These are phyloP conservation scores for Scheffersomyces illinoinensis DNA, from an alignment of 1,139 yeast species.

Conservation along the genomic window DNA sequence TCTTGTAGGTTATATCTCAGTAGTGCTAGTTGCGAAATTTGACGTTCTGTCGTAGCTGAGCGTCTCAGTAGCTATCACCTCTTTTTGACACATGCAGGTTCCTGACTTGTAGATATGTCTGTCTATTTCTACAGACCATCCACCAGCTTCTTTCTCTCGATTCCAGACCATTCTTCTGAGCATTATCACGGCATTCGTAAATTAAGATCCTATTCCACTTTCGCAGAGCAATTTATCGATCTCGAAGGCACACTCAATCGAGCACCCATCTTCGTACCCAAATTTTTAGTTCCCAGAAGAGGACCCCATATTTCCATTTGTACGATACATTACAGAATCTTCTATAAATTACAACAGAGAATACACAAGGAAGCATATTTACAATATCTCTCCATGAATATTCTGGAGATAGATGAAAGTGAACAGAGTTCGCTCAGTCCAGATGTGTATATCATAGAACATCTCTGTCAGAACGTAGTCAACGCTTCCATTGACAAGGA, in stretches of 20 bases:
- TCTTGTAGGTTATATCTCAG: not conserved
- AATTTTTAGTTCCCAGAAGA: not conserved
- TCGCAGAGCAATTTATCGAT: not conserved
- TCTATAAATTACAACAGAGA: too few relatives aligned
- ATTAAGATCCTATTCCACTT: not conserved
- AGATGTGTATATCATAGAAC: conserved; percentile 11
- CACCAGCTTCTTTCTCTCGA: not conserved
- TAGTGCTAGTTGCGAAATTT: not conserved
- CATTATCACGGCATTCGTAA: not conserved
- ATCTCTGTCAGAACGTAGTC: conserved; percentile 25
- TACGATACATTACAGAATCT: not conserved
- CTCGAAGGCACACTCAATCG: not conserved
- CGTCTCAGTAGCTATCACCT: not conserved
- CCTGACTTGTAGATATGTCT: not conserved
- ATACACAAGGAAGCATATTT: too few relatives aligned
- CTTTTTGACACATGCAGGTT: not conserved
- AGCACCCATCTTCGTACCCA: not conserved
- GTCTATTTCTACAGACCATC: not conserved
- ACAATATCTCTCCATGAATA: not conserved
- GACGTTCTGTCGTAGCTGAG: not conserved
- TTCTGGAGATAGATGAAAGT: not conserved
- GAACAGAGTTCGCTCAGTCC: not conserved
- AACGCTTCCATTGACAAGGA: conserved; percentile 29
- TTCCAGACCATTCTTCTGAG: not conserved
- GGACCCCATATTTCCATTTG: not conserved